Conservation (phyloP, 306 rosid species). For the Ammopiptanthus mongolicus region DNA sequence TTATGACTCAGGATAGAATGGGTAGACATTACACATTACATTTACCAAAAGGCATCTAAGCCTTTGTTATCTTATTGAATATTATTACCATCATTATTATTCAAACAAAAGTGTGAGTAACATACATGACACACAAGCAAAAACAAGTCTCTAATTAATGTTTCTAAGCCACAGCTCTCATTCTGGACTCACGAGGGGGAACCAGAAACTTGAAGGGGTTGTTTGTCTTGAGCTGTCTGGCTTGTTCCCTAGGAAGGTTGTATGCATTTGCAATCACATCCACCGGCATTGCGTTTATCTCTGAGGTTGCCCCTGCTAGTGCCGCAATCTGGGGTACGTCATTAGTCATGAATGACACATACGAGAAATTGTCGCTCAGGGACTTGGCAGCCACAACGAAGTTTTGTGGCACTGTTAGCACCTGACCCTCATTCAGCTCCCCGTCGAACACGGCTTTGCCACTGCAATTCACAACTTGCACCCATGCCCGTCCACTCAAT, state of each 20-base stretch:
- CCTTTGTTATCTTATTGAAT: constrained; percentile 17
- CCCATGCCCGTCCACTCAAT: constrained; percentile 37
- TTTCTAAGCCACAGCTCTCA: constrained; percentile 1
- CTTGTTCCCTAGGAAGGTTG: constrained; percentile 31
- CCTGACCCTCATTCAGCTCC: constrained; percentile 33
- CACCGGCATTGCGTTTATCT: constrained; percentile 31
- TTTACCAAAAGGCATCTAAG: constrained; percentile 9
- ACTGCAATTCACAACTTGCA: constrained; percentile 52
- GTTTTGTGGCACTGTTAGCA: constrained; percentile 53
- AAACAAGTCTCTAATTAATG: background rate
- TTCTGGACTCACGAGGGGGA: constrained; percentile 22
- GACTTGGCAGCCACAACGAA: constrained; percentile 41
- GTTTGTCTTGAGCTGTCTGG: constrained; percentile 36
- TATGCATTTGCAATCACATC: constrained; percentile 38
- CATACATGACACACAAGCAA: background rate
- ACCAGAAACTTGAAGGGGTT: constrained; percentile 21
- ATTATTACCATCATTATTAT: background rate
- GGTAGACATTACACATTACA: background rate
- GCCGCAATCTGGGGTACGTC: constrained; percentile 31
- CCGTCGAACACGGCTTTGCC: constrained; percentile 44
- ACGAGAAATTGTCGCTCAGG: constrained; percentile 31
- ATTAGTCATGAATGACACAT: constrained; percentile 54
- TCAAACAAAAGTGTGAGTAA: background rate
- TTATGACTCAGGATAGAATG: background rate
- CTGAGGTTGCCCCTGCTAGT: constrained; percentile 37